Conservation (phyloP, 306 rosid species). For the Neltuma alba region DNA sequence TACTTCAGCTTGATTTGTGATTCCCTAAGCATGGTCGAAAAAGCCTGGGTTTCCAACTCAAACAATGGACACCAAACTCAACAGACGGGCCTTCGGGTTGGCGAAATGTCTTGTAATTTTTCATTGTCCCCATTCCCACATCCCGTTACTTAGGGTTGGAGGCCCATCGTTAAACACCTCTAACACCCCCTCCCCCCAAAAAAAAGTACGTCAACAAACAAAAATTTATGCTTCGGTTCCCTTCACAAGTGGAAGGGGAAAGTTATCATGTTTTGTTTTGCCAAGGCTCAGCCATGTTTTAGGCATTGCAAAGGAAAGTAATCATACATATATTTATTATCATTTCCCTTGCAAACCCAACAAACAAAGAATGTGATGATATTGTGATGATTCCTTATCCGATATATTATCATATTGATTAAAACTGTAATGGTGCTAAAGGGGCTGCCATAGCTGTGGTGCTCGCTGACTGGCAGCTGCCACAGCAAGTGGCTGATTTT, state of each 20-base stretch:
- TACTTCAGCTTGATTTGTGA: neutral
- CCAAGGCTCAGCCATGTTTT: neutral
- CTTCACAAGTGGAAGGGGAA: neutral
- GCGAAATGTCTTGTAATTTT: neutral
- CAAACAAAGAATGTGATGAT: neutral
- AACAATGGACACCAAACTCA: neutral
- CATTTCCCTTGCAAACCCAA: neutral
- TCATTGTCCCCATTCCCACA: neutral
- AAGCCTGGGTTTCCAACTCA: neutral
- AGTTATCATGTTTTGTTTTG: neutral
- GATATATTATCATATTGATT: no score
- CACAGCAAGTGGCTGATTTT: neutral
- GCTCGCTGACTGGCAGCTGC: neutral
- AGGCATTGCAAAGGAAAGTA: neutral
- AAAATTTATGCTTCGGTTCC: neutral
- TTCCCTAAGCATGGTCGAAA: neutral
- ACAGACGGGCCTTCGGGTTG: neutral
- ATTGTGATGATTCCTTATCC: no score
- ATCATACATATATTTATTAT: neutral
- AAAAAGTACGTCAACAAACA: neutral
- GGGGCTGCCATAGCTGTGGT: neutral
- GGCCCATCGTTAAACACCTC: neutral
- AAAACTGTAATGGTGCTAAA: neutral
- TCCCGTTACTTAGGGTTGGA: neutral
- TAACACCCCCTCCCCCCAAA: no score